Conservation (phyloP, 495 filamentous ascomycete species). For the Pyrenula aspistea region DNA sequence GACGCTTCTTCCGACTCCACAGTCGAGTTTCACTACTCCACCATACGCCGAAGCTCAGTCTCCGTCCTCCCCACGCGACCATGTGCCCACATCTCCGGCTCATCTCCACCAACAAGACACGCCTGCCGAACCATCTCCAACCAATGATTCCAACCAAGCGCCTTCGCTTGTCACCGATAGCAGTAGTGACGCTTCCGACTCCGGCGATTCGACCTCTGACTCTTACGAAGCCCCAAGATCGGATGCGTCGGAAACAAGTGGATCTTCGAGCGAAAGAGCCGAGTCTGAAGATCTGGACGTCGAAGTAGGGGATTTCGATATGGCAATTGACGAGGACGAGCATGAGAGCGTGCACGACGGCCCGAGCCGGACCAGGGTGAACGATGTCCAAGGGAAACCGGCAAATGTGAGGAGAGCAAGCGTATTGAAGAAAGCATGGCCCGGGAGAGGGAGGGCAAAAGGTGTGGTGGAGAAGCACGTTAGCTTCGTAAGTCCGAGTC, state of each 20-base stretch:
- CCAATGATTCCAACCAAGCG: conserved; percentile 63
- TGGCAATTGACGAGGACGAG: conserved; percentile 22
- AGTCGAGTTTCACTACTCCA: conserved; percentile 21
- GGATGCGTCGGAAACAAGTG: not conserved
- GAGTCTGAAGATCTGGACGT: conserved; percentile 34
- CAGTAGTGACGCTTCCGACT: conserved; percentile 54
- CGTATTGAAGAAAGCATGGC: not conserved
- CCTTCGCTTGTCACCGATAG: conserved; percentile 85
- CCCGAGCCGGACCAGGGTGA: conserved; percentile 27
- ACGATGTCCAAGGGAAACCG: conserved; percentile 28
- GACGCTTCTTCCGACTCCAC: conserved; percentile 21
- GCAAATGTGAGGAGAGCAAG: conserved; percentile 30
- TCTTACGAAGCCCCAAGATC: conserved; percentile 8
- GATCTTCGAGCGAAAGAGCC: conserved; percentile 21
- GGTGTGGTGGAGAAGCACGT: conserved; percentile 32
- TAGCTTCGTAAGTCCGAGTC: conserved; percentile 31
- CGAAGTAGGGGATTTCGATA: conserved; percentile 21
- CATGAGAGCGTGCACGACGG: conserved; percentile 32
- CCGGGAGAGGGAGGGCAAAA: conserved; percentile 18
- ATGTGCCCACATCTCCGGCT: conserved; percentile 24
- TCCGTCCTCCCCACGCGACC: conserved; percentile 9
- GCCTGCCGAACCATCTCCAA: conserved; percentile 57
- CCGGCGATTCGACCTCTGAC: conserved; percentile 34
- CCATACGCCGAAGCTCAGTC: conserved; percentile 17
- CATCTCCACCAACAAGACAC: conserved; percentile 38